These are phyloP conservation scores for Lasiodiplodia sp. DNA, from an alignment of 2,329 filamentous ascomycete genomes.

Conservation along the genomic window DNA sequence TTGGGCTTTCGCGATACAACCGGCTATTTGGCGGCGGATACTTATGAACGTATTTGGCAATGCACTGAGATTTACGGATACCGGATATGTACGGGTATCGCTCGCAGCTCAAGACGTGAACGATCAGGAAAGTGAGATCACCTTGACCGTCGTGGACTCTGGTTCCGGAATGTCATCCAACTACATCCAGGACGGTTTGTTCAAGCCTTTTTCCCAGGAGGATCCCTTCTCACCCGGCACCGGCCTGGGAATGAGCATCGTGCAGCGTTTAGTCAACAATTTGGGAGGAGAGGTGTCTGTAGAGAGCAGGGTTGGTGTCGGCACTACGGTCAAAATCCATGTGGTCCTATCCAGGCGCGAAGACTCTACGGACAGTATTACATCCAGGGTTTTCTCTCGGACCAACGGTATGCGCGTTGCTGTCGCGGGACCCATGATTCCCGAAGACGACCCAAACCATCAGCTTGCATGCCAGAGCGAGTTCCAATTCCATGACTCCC, in stretches of 20 bases:
- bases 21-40: conserved; percentile 60
- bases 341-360: background rate
- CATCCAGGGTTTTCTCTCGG: background rate
- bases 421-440: background rate
- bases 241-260: conserved; percentile 48
- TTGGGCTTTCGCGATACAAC: conserved; percentile 64
- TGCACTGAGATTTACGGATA: conserved; percentile 65
- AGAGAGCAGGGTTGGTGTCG: conserved; percentile 42
- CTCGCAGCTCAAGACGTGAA: background rate
- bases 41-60: conserved; percentile 71
- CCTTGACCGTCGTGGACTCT: conserved; percentile 46
- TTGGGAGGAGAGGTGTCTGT: conserved; percentile 47
- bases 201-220: conserved; percentile 50
- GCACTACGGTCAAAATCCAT: conserved; percentile 33
- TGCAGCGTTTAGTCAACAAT: conserved; percentile 47
- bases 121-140: conserved; percentile 11
- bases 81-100: background rate
- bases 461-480: background rate
- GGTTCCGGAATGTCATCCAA: conserved; percentile 51
- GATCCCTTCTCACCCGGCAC: conserved; percentile 48
- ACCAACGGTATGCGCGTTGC: background rate
- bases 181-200: conserved; percentile 45
- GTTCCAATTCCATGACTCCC: background rate
- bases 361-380: background rate
- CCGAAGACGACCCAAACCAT: background rate